A percentile compares a stretch with the other conserved stretches of the same genome.
These are phyloP conservation scores for Kickxella alabastrina DNA, from an alignment of 192 early-diverging fungal species.

Conservation along the genomic window DNA sequence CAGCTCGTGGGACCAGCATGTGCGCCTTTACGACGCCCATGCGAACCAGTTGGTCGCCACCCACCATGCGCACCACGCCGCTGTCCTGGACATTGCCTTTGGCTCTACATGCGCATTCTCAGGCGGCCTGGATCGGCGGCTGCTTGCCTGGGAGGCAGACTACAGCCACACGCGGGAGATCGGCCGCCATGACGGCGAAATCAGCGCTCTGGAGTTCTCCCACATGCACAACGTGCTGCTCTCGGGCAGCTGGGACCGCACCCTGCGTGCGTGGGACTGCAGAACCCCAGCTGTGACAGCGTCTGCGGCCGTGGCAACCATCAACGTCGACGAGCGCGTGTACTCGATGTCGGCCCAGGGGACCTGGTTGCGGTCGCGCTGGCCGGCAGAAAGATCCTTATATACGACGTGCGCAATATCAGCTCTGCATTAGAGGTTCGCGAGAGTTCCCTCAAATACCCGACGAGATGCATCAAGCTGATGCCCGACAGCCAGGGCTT, in stretches of 20 bases:
- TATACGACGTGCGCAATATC: slow-evolving; percentile 88
- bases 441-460: slow-evolving; percentile 83
- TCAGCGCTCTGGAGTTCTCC: slow-evolving; percentile 65
- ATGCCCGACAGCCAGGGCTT: slow-evolving; percentile 91
- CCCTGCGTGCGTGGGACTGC: slow-evolving; percentile 57
- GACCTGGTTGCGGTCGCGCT: slow-evolving; percentile 78
- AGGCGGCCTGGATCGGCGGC: slow-evolving; percentile 71
- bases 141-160: slow-evolving; percentile 67
- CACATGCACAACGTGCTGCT: slow-evolving; percentile 57
- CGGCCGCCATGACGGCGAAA: slow-evolving; percentile 77
- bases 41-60: slow-evolving; percentile 54
- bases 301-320: slow-evolving; percentile 2
- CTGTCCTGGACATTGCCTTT: slow-evolving; percentile 81
- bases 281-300: slow-evolving; percentile 45
- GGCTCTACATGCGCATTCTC: slow-evolving; percentile 56
- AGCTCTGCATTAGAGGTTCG: slow-evolving; percentile 63
- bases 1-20: slow-evolving; percentile 88
- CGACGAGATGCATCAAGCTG: slow-evolving; percentile 76
- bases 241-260: slow-evolving; percentile 91
- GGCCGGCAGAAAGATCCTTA: slow-evolving; percentile 67
- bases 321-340: slow-evolving; percentile 61
- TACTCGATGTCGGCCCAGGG: slow-evolving; percentile 76
- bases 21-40: slow-evolving; percentile 79
- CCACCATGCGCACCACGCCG: slow-evolving; percentile 60
- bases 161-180: slow-evolving; percentile 56